These are phyloP conservation scores for Alisma plantagoaquatica DNA, from an alignment of 106 monocot species.

Conservation along the genomic window DNA sequence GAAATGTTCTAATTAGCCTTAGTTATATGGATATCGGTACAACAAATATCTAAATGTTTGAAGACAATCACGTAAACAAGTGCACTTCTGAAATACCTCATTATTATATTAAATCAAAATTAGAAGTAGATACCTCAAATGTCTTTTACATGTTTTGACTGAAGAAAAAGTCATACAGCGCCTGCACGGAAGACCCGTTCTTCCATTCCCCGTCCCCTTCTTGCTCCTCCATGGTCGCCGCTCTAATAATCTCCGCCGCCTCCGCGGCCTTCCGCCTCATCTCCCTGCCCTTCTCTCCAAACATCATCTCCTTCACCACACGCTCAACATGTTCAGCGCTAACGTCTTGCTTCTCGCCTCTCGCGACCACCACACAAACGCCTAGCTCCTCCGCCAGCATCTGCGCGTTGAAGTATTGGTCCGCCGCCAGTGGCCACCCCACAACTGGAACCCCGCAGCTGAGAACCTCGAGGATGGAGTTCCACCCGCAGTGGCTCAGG, in stretches of 20 bases:
- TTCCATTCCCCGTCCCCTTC: too few relatives aligned
- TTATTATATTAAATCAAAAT: too few relatives aligned
- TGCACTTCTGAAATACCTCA: too few relatives aligned
- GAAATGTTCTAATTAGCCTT: too few relatives aligned
- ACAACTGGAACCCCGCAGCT: constrained; percentile 6
- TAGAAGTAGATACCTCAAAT: too few relatives aligned
- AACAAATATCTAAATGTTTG: too few relatives aligned
- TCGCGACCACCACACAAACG: constrained; percentile 7
- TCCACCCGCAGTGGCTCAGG: constrained; percentile 47
- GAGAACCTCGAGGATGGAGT: constrained; percentile 24
- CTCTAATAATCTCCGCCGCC: too few relatives aligned
- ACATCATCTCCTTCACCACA: background rate
- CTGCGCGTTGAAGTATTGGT: constrained; percentile 12
- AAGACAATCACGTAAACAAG: too few relatives aligned
- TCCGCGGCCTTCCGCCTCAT: background rate
- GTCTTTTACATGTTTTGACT: too few relatives aligned
- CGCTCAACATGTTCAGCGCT: background rate
- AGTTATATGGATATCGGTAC: too few relatives aligned
- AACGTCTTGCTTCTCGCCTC: background rate
- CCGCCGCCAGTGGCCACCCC: constrained; percentile 10
- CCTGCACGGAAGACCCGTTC: background rate
- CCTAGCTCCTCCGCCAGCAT: constrained; percentile 14
- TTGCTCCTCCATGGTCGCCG: too few relatives aligned
- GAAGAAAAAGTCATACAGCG: background rate
- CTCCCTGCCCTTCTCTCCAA: background rate